A percentile compares a stretch with the other conserved stretches of the same genome.
Evolutionary conservation across 1,284 basidiomycete genomes (phyloP).

Genomic region (Mycena sp.): DNA sequence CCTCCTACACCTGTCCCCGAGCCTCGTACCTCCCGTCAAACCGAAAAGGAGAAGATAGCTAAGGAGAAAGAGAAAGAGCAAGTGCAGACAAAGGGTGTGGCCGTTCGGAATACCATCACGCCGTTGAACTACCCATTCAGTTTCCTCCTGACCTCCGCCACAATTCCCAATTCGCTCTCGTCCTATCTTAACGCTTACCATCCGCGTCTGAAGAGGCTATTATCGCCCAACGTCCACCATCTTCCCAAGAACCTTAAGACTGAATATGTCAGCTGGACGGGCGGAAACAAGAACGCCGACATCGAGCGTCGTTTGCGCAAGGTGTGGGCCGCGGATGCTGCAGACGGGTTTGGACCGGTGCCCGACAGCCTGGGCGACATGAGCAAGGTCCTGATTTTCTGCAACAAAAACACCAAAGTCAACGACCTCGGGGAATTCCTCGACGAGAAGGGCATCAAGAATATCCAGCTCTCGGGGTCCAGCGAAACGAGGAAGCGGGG

Average conservation of each 20-base stretch:
- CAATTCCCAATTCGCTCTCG: constrained; percentile 82
- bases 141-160: constrained; percentile 86
- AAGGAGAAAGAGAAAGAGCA: constrained; percentile 13
- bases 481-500: constrained; percentile 57
- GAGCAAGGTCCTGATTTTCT: constrained; percentile 80
- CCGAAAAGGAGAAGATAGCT: no score
- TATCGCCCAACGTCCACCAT: constrained; percentile 82
- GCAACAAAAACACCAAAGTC: constrained; percentile 79
- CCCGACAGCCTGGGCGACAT: constrained; percentile 42
- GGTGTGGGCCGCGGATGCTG: constrained; percentile 79
- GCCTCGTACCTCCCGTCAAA: constrained; percentile 24
- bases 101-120: constrained; percentile 19
- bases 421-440: constrained; percentile 67
- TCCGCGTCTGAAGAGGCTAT: constrained; percentile 70
- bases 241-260: constrained; percentile 77
- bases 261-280: constrained; percentile 78
- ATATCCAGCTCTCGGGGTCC: constrained; percentile 64
- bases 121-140: constrained; percentile 73
- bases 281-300: constrained; percentile 83
- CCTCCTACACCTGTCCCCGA: constrained; percentile 28
- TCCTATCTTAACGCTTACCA: constrained; percentile 70
- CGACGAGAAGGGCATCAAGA: constrained; percentile 66
- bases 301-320: constrained; percentile 77
- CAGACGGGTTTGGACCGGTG: constrained; percentile 40
- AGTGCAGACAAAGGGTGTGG: not conserved